A percentile compares a stretch with the other conserved stretches of the same genome.
phyloP scores from a whole-genome alignment of 176 grass and related monocot genomes.

The Oryza punctata region DNA sequence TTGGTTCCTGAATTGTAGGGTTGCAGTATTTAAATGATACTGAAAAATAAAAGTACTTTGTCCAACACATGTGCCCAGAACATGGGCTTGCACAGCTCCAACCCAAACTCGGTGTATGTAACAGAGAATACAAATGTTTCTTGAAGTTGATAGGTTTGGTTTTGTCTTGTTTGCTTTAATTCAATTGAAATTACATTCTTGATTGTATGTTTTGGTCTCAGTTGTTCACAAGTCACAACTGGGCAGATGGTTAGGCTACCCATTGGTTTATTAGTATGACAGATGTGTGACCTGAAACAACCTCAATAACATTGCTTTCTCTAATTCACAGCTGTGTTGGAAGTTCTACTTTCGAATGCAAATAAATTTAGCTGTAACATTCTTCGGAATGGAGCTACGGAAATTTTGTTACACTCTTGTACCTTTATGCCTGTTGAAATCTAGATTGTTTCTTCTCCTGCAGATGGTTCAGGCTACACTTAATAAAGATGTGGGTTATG shows the following conservation, averaged over 20 bases:
- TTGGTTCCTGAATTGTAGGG: background rate
- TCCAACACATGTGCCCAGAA: conserved; percentile 1
- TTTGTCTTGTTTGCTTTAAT: background rate
- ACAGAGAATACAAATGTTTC: conserved; percentile 8
- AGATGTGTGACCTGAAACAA: conserved; percentile 23
- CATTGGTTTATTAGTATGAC: conserved; percentile 5
- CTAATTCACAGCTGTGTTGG: background rate
- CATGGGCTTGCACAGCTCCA: conserved; percentile 6
- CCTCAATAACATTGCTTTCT: conserved; percentile 19
- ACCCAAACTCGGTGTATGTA: conserved; percentile 23
- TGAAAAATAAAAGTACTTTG: conserved; percentile 2
- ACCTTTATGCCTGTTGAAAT: conserved; percentile 10
- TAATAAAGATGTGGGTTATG: conserved; percentile 71
- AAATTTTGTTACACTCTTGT: conserved; percentile 8
- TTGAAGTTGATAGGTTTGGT: background rate
- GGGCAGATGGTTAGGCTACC: conserved; percentile 16
- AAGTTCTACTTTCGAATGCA: background rate
- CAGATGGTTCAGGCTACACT: conserved; percentile 93
- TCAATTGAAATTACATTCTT: background rate
- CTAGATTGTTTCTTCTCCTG: conserved; percentile 38
- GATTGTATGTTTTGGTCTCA: background rate
- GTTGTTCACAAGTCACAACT: too few species aligned
- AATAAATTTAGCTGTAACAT: conserved; percentile 6
- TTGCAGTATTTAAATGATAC: conserved; percentile 32
- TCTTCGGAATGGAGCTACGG: background rate